Evolutionary conservation across 75 land plant species (phyloP).

Genomic region (Ceratopteris richardii): DNA sequence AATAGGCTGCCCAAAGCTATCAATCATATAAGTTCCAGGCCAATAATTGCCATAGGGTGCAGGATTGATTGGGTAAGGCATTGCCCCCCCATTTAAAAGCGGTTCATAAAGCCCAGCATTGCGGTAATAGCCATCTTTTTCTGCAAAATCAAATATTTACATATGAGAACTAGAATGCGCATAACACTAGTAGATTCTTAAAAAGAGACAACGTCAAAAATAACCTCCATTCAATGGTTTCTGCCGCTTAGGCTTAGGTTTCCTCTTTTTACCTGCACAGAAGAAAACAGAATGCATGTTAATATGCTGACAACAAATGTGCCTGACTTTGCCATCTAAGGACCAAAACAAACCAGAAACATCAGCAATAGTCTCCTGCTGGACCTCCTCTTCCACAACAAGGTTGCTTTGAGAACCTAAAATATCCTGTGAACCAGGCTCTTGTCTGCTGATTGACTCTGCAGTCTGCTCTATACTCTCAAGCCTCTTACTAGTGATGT

Average conservation of each 20-base stretch:
- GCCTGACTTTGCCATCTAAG: too few relatives aligned
- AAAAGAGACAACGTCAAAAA: background rate
- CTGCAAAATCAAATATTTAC: background rate
- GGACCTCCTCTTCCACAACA: conserved; percentile 55
- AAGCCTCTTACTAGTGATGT: conserved; percentile 15
- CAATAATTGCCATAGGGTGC: conserved; percentile 43
- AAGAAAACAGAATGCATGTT: background rate
- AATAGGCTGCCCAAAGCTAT: conserved; percentile 21
- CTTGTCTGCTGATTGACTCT: conserved; percentile 45
- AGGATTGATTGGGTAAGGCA: conserved; percentile 11
- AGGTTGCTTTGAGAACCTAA: conserved; percentile 28
- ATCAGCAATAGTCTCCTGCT: conserved; percentile 42
- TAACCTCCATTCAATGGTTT: conserved; percentile 4
- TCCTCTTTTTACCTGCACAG: conserved; percentile 3
- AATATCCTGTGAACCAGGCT: conserved; percentile 36
- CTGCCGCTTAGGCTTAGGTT: background rate
- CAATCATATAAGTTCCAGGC: conserved; percentile 49
- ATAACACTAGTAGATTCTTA: too few relatives aligned
- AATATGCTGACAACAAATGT: too few relatives aligned
- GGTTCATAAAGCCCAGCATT: background rate
- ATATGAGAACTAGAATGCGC: too few relatives aligned
- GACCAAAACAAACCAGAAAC: conserved; percentile 40
- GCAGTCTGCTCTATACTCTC: conserved; percentile 55
- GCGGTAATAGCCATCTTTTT: background rate
- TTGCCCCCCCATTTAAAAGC: background rate